Evolutionary conservation across 805 yeast genomes (phyloP), one percentile per base, ranked within the genome.

Genomic region (Geotrichum ghanense): DNA sequence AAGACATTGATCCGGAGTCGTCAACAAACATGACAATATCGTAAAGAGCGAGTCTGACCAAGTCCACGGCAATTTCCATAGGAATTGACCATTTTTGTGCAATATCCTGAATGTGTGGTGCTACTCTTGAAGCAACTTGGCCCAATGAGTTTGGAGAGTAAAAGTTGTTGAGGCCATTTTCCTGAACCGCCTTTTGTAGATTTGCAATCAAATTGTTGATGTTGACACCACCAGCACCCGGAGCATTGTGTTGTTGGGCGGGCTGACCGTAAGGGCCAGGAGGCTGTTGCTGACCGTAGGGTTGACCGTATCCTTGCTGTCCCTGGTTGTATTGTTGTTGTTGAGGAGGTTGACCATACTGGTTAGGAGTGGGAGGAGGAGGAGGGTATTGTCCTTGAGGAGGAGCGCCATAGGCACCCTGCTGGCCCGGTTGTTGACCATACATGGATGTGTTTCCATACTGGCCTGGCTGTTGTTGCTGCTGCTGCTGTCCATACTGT

Each of bases 1-100:
- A 56, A 3, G 59, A 54, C 64, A 60, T 60, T 25, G 64, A 60
- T 17, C 63, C 63, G 12, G 64, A 60, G 43, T 60, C 64, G 44
- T 60, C 64, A 23, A 56, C 53, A 43, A 50, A 60, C 9, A 60
- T 43, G 12, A 60, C 59, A 42, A 60, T 54, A 46, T 60, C 64
- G 48, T 59, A 59, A 3, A 59, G 53, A 25, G 63, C 61, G 43
- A 59, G 50, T 1, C 61, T 54, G 31, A 54, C 56, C 10, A 57
- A 48, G 47, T 59, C 63, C 23, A 47, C 53, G 17, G 62, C 63
- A 41, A 60, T 47, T 48, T 58, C 61, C 46, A 49, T 47, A n/a
- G 63, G 62, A 25, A 59, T 51, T 7, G 50, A 37, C 63, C 63
- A 59, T 22, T 42, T 39, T 43, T 52, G 54, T 25, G 56, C 50